These are phyloP conservation scores for Delitschia confertaspora DNA, from an alignment of 495 filamentous ascomycete genomes.

Conservation along the genomic window DNA sequence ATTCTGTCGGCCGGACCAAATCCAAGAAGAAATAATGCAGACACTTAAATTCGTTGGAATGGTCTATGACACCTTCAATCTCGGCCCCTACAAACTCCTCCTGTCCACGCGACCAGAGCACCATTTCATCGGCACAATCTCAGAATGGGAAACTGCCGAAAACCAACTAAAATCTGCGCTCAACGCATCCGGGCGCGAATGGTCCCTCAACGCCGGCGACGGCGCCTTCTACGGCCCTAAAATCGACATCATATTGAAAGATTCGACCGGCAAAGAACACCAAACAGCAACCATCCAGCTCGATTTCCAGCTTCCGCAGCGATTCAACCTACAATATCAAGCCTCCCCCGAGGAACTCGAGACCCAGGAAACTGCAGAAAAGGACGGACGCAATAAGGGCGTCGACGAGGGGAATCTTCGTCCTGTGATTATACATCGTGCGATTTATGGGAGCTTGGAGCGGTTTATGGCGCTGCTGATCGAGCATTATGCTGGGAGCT, in stretches of 20 bases:
- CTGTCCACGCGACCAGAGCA: slow-evolving; percentile 72
- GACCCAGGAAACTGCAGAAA: slow-evolving; percentile 39
- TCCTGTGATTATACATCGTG: slow-evolving; percentile 82
- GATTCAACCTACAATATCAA: slow-evolving; percentile 68
- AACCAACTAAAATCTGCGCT: slow-evolving; percentile 60
- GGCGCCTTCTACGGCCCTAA: slow-evolving; percentile 95
- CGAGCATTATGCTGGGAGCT: slow-evolving; percentile 71
- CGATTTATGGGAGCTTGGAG: slow-evolving; percentile 79
- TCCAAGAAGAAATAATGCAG: slow-evolving; percentile 66
- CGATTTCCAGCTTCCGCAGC: slow-evolving; percentile 83
- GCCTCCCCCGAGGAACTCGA: slow-evolving; percentile 54
- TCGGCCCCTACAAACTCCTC: slow-evolving; percentile 66
- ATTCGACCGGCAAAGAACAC: slow-evolving; percentile 79
- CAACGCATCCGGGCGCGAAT: slow-evolving; percentile 53
- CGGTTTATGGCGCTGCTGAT: slow-evolving; percentile 80
- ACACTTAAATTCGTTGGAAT: slow-evolving; percentile 74
- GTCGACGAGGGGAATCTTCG: slow-evolving; percentile 48
- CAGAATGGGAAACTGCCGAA: slow-evolving; percentile 81
- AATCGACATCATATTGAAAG: slow-evolving; percentile 80
- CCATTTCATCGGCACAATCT: slow-evolving; percentile 65
- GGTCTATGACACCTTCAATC: slow-evolving; percentile 64
- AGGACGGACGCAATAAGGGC: slow-evolving; percentile 16
- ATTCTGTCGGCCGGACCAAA: slow-evolving; percentile 79
- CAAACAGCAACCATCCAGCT: slow-evolving; percentile 90
- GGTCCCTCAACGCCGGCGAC: slow-evolving; percentile 69